These are phyloP conservation scores for Curvularia eragrostidis DNA, from an alignment of 2,329 filamentous ascomycete genomes.

Conservation along the genomic window DNA sequence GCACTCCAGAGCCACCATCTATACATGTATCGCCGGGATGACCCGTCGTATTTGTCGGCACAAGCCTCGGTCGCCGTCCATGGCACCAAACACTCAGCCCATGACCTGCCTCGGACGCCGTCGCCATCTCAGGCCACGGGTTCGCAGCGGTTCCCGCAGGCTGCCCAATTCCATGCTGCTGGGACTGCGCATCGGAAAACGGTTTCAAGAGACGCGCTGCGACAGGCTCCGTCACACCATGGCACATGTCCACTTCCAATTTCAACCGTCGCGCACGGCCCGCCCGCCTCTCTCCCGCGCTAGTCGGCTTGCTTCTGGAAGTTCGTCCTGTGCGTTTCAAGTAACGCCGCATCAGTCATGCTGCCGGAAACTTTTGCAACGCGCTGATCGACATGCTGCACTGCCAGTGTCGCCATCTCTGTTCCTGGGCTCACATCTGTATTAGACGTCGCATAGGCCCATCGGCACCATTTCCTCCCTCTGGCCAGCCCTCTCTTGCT, in stretches of 20 bases:
- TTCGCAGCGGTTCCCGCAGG: background rate
- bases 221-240: constrained; percentile 19
- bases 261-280: constrained; percentile 1
- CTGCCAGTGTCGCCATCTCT: constrained; percentile 12
- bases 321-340: constrained; percentile 14
- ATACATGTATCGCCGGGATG: constrained; percentile 2
- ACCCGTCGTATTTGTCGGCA: constrained; percentile 1
- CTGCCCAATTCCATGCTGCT: background rate
- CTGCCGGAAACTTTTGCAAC: constrained; percentile 11
- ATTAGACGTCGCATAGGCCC: constrained; percentile 16
- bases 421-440: constrained; percentile 4
- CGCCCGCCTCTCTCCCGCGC: constrained; percentile 7
- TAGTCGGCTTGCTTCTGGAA: constrained; percentile 15
- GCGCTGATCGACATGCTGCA: constrained; percentile 11
- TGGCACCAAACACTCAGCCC: constrained; percentile 12
- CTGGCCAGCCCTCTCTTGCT: background rate
- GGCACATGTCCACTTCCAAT: constrained; percentile 2
- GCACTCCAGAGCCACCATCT: constrained; percentile 3
- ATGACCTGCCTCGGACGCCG: background rate
- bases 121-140: constrained; percentile 3
- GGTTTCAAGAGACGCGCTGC: constrained; percentile 20
- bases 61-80: background rate
- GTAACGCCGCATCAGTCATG: constrained; percentile 15
- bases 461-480: constrained; percentile 3
- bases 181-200: constrained; percentile 10